Evolutionary conservation across 306 rosid genomes (phyloP), one percentile per base, ranked within the genome.

Genomic region (Amphicarpaea edgeworthii): DNA sequence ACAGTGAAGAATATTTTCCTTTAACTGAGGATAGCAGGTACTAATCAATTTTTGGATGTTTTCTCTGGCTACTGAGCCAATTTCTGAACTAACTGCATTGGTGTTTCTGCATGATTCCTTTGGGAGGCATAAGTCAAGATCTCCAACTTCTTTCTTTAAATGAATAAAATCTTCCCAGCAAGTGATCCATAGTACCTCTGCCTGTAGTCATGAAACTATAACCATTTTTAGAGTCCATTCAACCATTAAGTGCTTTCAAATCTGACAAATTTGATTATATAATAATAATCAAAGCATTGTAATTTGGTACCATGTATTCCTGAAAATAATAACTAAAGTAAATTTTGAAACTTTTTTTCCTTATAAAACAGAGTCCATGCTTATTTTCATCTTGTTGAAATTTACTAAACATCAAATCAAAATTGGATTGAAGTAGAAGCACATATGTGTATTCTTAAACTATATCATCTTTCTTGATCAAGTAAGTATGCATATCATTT

Each of bases 81-180:
- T 63, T 46, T 81, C 78, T 38, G 81, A 55, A 80, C 68, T 74
- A 68, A 80, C 46, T 72, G 47, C 88, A 67, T 82, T 41, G 37
- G 62, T 65, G 26, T 68, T 72, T 32, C 85, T 11, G 12, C 73
- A 71, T 57, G 70, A 71, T 73, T 86, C 90, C 42, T 70, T 71
- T 12, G 78, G 73, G 50, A 85, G 79, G 84, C 90, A 82, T n/a
- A 79, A 71, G 30, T 79, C 85, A 59, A 71, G 63, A 73, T 81
- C 86, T 61, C 68, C 83, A 2, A 73, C 26, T 69, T 81, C 81
- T 77, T 86, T 84, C 77, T 77, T 84, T 81, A 85, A 79, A 75
- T 76, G 86, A 72, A 76, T 76, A 74, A 90, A 84, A 75, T 88
- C 96, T 75, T 82, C 79, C 85, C 81, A 80, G 86, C 98, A 92